Conservation (phyloP, 805 yeast genomes). For the Clavispora vitiphila region DNA sequence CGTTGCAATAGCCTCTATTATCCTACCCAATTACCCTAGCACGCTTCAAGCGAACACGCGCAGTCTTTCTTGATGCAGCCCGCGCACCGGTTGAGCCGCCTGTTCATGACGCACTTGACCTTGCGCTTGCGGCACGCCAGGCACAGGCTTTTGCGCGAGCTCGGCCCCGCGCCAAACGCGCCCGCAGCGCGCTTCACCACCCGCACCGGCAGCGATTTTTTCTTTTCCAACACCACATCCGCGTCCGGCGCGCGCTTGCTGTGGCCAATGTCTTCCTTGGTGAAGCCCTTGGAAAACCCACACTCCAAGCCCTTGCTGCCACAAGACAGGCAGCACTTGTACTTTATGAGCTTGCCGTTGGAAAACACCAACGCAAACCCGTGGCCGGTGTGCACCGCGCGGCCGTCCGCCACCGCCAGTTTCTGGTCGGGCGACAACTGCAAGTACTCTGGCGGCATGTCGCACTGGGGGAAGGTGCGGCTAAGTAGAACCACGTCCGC, state of each 20-base stretch:
- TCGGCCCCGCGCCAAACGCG: neutral
- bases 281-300: conserved; percentile 59
- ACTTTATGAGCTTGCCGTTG: conserved; percentile 39
- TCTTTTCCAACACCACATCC: conserved; percentile 4
- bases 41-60: conserved; percentile 27
- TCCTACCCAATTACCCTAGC: conserved; percentile 2
- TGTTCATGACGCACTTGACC: conserved; percentile 36
- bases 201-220: conserved; percentile 2
- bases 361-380: conserved; percentile 16
- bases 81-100: conserved; percentile 29
- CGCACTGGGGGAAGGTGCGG: conserved; percentile 9
- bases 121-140: conserved; percentile 38
- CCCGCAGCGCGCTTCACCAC: conserved; percentile 10
- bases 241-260: conserved; percentile 19
- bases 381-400: conserved; percentile 11
- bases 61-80: conserved; percentile 36
- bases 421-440: conserved; percentile 9
- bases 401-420: conserved; percentile 11
- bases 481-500: conserved; percentile 50
- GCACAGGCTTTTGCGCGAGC: conserved; percentile 34
- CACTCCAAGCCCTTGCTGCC: conserved; percentile 42
- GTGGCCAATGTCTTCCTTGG: conserved; percentile 53
- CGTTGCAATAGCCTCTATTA: neutral
- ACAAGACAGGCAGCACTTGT: conserved; percentile 55
- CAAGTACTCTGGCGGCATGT: conserved; percentile 4